Evolutionary conservation across 345 rosid species (phyloP).

Genomic region (Eucalyptus marginata): DNA sequence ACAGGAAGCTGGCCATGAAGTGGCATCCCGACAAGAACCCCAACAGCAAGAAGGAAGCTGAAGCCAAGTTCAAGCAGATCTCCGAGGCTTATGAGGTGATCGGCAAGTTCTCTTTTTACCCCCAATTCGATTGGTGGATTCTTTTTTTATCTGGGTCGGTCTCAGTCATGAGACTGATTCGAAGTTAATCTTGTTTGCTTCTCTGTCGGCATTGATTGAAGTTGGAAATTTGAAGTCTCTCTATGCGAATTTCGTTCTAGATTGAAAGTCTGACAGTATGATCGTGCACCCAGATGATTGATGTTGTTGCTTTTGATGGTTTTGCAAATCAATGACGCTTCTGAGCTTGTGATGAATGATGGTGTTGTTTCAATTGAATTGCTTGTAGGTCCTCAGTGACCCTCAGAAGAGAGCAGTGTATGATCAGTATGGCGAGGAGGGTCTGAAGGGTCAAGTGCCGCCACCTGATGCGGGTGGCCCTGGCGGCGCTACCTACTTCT

Average conservation of each 20-base stretch:
- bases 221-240: neutral
- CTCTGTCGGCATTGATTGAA: neutral
- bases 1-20: slow-evolving; percentile 80
- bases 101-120: neutral
- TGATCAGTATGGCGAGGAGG: slow-evolving; percentile 88
- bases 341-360: neutral
- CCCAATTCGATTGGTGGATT: neutral
- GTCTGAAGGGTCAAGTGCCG: slow-evolving; percentile 67
- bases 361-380: neutral
- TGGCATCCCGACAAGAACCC: slow-evolving; percentile 98
- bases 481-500: slow-evolving; percentile 56
- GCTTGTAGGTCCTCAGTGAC: slow-evolving; percentile 66
- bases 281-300: neutral
- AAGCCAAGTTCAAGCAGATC: slow-evolving; percentile 81
- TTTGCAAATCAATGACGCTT: neutral
- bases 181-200: neutral
- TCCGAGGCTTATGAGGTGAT: slow-evolving; percentile 80
- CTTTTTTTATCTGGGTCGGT: neutral
- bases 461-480: slow-evolving; percentile 53
- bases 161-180: neutral
- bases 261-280: neutral
- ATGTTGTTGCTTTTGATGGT: neutral
- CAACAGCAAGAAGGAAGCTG: slow-evolving; percentile 64
- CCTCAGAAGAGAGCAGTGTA: slow-evolving; percentile 70
- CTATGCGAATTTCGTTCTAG: neutral